phyloP scores from a whole-genome alignment of 345 rosid genomes.

The Lepidium africanum region DNA sequence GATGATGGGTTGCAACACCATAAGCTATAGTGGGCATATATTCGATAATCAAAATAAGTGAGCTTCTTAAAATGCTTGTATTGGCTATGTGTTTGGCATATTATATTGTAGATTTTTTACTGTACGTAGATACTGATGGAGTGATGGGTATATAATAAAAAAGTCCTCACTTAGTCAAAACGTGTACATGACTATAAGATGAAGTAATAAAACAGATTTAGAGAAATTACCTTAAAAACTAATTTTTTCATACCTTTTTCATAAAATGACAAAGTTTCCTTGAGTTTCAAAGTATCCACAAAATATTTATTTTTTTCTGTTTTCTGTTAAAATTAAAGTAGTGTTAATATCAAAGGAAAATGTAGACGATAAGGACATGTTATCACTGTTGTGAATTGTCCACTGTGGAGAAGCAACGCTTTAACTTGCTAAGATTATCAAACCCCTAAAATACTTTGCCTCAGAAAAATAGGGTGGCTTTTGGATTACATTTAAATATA shows the following conservation, averaged over 20 bases:
- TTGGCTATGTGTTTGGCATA: not conserved
- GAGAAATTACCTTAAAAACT: too few species aligned
- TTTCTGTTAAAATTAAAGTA: too few species aligned
- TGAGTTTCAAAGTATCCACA: too few species aligned
- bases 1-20: too few species aligned
- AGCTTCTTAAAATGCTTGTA: not conserved
- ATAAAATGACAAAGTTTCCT: too few species aligned
- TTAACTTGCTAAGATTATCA: constrained; percentile 96
- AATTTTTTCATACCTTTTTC: too few species aligned
- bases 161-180: not conserved
- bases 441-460: constrained; percentile 60
- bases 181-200: not conserved
- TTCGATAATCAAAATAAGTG: not conserved
- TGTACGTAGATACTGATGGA: not conserved
- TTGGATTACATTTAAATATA: not conserved
- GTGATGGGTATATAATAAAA: not conserved
- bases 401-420: constrained; percentile 95
- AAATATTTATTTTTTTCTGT: too few species aligned
- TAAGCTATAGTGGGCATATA: too few species aligned
- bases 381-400: constrained; percentile 96
- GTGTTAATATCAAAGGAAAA: too few species aligned
- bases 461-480: constrained; percentile 20
- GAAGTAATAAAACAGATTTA: constrained; percentile 44
- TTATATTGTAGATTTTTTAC: not conserved
- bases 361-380: too few species aligned